Percentiles rank a stretch among this genome's conserved stretches.
Evolutionary conservation across 1,139 yeast genomes (phyloP).

Genomic region (Candida labiduridarum): DNA sequence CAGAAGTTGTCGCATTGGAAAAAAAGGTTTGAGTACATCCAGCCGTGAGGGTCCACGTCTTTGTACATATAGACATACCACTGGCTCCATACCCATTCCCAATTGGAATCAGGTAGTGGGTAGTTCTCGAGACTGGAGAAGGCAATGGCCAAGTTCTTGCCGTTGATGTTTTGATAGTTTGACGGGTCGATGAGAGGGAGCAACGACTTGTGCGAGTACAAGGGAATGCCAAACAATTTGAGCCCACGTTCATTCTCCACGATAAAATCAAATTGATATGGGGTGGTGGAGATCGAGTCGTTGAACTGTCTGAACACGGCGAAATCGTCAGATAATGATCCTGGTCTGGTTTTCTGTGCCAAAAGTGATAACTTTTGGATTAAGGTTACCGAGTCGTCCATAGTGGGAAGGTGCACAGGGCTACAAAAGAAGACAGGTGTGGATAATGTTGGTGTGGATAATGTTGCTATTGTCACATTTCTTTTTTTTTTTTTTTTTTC

Average conservation of each 20-base stretch:
- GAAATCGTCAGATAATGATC: slow-evolving; percentile 6
- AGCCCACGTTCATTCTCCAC: slow-evolving; percentile 75
- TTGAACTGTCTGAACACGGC: slow-evolving; percentile 7
- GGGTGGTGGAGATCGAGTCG: slow-evolving; percentile 7
- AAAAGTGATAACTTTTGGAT: slow-evolving; percentile 8
- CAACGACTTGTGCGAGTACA: slow-evolving; percentile 57
- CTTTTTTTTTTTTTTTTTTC: neutral
- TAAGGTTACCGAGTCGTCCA: slow-evolving; percentile 8
- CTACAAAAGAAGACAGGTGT: neutral
- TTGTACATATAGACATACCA: slow-evolving; percentile 76
- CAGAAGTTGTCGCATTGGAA: slow-evolving; percentile 51
- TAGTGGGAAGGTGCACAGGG: neutral
- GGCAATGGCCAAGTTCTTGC: slow-evolving; percentile 28
- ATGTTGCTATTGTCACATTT: neutral
- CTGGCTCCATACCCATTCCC: slow-evolving; percentile 73
- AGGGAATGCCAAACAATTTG: slow-evolving; percentile 63
- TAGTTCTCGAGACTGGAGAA: slow-evolving; percentile 40
- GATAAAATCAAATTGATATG: slow-evolving; percentile 39
- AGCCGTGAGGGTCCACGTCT: slow-evolving; percentile 78
- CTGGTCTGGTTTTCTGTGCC: neutral
- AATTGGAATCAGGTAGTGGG: slow-evolving; percentile 65
- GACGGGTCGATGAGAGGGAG: slow-evolving; percentile 65
- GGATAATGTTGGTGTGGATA: neutral
- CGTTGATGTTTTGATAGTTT: slow-evolving; percentile 39
- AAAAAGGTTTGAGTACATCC: slow-evolving; percentile 59